These are phyloP conservation scores for Pulveroboletus sp. DNA, from an alignment of 768 basidiomycete species.

Conservation along the genomic window DNA sequence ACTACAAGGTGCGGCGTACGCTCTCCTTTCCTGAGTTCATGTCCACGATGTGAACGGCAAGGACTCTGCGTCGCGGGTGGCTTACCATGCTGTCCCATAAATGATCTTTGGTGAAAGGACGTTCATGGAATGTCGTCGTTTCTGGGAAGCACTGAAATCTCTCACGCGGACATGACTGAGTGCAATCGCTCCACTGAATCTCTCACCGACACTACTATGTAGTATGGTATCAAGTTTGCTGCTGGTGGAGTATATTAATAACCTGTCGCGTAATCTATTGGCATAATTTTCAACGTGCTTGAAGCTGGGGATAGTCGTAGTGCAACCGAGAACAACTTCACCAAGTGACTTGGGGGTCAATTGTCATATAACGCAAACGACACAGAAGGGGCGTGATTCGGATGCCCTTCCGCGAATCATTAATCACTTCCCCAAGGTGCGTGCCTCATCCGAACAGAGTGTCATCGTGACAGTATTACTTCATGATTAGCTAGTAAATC, in stretches of 20 bases:
- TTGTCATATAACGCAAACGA: not conserved
- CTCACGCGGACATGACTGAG: slow-evolving; percentile 10
- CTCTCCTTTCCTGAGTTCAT: slow-evolving; percentile 65
- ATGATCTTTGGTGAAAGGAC: slow-evolving; percentile 42
- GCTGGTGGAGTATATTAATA: too few relatives aligned
- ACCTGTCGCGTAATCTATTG: too few relatives aligned
- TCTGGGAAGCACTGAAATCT: slow-evolving; percentile 6
- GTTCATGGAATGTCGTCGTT: slow-evolving; percentile 23
- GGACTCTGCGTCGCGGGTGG: not conserved
- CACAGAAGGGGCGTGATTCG: not conserved
- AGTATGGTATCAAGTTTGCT: not conserved
- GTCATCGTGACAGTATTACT: too few relatives aligned
- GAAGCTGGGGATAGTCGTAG: not conserved
- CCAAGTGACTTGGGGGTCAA: not conserved
- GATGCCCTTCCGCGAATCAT: too few relatives aligned
- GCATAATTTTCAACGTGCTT: too few relatives aligned
- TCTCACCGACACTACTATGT: not conserved
- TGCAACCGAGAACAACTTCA: too few relatives aligned
- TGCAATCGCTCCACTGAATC: not conserved
- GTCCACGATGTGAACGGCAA: not conserved
- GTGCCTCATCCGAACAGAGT: not conserved
- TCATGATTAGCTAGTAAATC: not conserved
- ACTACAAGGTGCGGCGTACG: slow-evolving; percentile 63
- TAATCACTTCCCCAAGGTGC: too few relatives aligned
- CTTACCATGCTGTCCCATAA: slow-evolving; percentile 62